Evolutionary conservation across 495 filamentous ascomycete genomes (phyloP), one percentile per base, ranked within the genome.

Genomic region (Amphirosellinia nigrospora): DNA sequence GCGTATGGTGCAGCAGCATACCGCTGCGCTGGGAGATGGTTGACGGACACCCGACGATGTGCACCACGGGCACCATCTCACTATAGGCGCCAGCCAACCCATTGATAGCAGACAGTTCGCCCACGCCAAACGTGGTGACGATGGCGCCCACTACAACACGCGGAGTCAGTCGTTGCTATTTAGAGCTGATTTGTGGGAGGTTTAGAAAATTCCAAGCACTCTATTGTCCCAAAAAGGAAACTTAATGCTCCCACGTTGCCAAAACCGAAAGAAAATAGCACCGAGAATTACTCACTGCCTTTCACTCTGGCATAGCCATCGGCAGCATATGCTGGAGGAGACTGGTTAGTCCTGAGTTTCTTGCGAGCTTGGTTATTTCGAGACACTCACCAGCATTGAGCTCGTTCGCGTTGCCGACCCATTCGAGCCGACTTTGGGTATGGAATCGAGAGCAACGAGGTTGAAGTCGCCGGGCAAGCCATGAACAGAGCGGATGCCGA

Each of bases 1-100:
- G 89, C 1, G 94, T 97, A 80, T 98, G 95, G 77, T 98, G 95
- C 15, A 98, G 84, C n/a, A 96, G 82, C 77, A 89, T 84, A 72
- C 87, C 87, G 70, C 86, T 81, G 60, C 80, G 82, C 74, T 91
- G 89, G 7, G 87, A 85, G 52, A 83, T 75, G 38, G 85, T 91
- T 8, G 85, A 84, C 0, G 91, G 91, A 52, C 86, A 86, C 3
- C 93, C 93, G 39, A 96, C 92, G 63, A 97, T 92, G 75, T 97
- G 93, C 26, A 95, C 86, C 15, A 97, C 82, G 0, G 92, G 91
- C 1, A 93, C 89, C 69, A 87, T 87, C 79, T 97, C 93, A 3
- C 90, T 87, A 79, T 88, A 93, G 64, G 90, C 85, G 41, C 91
- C 91, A 8, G 90, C 91, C 43, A 93, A 79, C 16, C 88, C 92